Percentiles rank a stretch among this genome's conserved stretches.
Conservation (phyloP, 2,329 filamentous ascomycete species). For the Microsporum ferrugineum region DNA sequence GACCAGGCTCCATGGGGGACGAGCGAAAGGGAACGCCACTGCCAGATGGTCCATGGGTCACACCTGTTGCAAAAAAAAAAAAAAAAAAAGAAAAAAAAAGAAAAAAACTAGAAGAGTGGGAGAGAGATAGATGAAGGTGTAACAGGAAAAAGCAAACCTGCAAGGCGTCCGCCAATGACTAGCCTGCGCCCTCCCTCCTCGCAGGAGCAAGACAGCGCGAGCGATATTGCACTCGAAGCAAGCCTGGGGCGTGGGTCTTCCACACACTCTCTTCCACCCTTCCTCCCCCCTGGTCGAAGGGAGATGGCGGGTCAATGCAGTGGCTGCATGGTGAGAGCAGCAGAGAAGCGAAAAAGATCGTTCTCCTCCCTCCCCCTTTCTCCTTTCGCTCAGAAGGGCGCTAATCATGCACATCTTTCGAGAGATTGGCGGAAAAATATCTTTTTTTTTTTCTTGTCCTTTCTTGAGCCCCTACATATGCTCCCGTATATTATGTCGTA, state of each 20-base stretch:
- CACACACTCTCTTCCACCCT: background rate
- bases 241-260: conserved; percentile 3
- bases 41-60: conserved; percentile 6
- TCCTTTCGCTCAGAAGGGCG: conserved; percentile 3
- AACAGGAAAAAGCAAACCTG: conserved; percentile 1
- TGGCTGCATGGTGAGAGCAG: background rate
- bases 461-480: background rate
- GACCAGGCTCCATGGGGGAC: conserved; percentile 4
- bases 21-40: conserved; percentile 3
- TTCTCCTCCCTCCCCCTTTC: background rate
- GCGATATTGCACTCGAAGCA: background rate
- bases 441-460: background rate
- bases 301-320: conserved; percentile 4
- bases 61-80: conserved; percentile 2
- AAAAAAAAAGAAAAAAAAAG: conserved; percentile 1
- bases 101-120: background rate
- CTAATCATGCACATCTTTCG: conserved; percentile 4
- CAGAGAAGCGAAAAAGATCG: conserved; percentile 1
- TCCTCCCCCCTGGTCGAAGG: background rate
- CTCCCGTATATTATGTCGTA: background rate
- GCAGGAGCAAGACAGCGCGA: background rate
- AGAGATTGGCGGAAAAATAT: background rate
- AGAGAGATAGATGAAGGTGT: background rate
- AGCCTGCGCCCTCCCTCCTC: background rate
- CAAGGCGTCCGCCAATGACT: background rate